Conservation (phyloP, 2,329 filamentous ascomycete genomes). For the Paramyrothecium sp. region DNA sequence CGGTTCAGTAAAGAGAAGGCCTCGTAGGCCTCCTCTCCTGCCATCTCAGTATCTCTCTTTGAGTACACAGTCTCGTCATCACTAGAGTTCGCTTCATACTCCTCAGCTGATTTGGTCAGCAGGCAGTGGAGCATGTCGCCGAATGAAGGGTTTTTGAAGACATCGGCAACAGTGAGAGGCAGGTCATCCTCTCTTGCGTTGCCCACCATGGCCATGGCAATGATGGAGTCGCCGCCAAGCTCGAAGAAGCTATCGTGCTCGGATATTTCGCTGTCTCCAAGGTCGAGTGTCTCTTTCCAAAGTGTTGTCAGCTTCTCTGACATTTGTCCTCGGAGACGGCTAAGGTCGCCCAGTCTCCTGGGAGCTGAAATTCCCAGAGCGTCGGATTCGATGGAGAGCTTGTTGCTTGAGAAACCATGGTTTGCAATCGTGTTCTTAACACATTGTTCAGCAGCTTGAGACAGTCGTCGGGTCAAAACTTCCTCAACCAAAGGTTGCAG, state of each 20-base stretch:
- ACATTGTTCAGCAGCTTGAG: background rate
- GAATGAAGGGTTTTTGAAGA: slow-evolving; percentile 14
- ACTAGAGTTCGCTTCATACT: slow-evolving; percentile 3
- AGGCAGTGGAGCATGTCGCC: slow-evolving; percentile 3
- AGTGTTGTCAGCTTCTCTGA: slow-evolving; percentile 9
- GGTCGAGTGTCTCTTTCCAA: slow-evolving; percentile 6
- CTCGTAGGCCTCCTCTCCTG: slow-evolving; percentile 1
- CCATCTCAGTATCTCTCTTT: background rate
- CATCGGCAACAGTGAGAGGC: slow-evolving; percentile 15
- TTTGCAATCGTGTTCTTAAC: background rate
- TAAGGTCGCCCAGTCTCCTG: background rate
- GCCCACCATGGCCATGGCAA: slow-evolving; percentile 18
- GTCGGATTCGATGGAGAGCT: background rate
- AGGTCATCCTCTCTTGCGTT: slow-evolving; percentile 11
- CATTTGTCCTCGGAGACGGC: slow-evolving; percentile 4
- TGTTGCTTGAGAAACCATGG: background rate
- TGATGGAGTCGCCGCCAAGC: slow-evolving; percentile 15
- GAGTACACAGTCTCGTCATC: slow-evolving; percentile 6
- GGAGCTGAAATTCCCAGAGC: background rate
- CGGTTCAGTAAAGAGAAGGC: slow-evolving; percentile 1
- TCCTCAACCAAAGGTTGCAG: background rate
- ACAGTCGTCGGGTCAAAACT: background rate
- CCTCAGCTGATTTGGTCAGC: background rate
- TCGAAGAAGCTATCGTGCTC: slow-evolving; percentile 15
- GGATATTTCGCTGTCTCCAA: slow-evolving; percentile 5